A percentile compares a stretch with the other conserved stretches of the same genome.
phyloP scores from a whole-genome alignment of 1,284 basidiomycete genomes.

The Xanthoconium separans region DNA sequence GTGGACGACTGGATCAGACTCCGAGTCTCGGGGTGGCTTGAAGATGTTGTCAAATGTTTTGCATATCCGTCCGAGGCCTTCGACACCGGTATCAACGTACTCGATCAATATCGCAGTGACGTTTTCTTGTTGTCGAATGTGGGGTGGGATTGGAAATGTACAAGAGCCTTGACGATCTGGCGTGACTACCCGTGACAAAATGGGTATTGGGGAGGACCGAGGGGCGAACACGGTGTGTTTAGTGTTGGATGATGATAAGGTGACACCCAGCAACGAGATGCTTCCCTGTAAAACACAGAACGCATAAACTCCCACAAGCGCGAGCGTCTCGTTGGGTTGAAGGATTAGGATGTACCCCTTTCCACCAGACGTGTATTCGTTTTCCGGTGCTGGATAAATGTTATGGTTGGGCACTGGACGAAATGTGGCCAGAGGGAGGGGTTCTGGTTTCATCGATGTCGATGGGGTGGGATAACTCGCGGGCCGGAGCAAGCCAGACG shows the following conservation, averaged over 20 bases:
- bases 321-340: constrained; percentile 45
- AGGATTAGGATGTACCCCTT: constrained; percentile 43
- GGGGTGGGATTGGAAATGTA: constrained; percentile 12
- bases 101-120: constrained; percentile 53
- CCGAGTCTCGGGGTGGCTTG: constrained; percentile 40
- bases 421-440: constrained; percentile 20
- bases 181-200: constrained; percentile 36
- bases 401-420: constrained; percentile 12
- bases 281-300: constrained; percentile 57
- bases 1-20: constrained; percentile 34
- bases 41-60: constrained; percentile 62
- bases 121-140: constrained; percentile 16
- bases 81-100: constrained; percentile 54
- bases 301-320: constrained; percentile 58
- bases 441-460: constrained; percentile 2
- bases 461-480: background rate
- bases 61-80: constrained; percentile 63
- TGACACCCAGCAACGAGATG: constrained; percentile 50
- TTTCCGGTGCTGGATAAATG: constrained; percentile 9
- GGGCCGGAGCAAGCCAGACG: constrained; percentile 1
- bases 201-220: constrained; percentile 63
- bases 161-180: constrained; percentile 25
- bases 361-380: background rate
- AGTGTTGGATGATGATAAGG: constrained; percentile 40
- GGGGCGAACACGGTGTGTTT: constrained; percentile 61